These are phyloP conservation scores for Nitzschia sp. DNA, from an alignment of 108 stramenopile genomes.

Conservation along the genomic window DNA sequence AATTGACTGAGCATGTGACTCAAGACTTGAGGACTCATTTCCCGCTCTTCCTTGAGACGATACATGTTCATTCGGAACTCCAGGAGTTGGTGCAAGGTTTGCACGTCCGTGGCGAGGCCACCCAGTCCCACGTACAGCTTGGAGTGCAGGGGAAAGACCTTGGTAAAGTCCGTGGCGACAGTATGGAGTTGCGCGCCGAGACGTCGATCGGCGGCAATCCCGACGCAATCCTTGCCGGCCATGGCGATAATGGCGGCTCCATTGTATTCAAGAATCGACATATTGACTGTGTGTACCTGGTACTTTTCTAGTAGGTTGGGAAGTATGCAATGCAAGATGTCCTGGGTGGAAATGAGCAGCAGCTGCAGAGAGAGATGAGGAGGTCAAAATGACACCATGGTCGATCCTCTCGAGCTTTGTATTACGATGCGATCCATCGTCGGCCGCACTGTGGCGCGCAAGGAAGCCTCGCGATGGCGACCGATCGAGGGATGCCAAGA, in stretches of 20 bases:
- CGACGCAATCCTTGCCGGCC: conserved; percentile 98
- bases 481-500: not conserved
- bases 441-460: no score
- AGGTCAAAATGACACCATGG: no score
- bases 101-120: conserved; percentile 96
- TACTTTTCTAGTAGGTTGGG: not conserved
- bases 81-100: conserved; percentile 85
- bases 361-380: no score
- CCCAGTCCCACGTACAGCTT: conserved; percentile 93
- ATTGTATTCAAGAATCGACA: conserved; percentile 99
- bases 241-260: conserved; percentile 98
- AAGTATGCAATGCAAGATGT: not conserved
- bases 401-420: no score
- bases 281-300: no score
- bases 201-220: conserved; percentile 94
- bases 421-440: no score
- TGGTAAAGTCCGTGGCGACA: conserved; percentile 91
- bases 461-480: not conserved
- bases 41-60: conserved; percentile 94
- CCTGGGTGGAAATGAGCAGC: not conserved
- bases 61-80: conserved; percentile 92
- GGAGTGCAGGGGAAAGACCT: conserved; percentile 94
- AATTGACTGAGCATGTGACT: conserved; percentile 85
- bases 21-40: conserved; percentile 94
- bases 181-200: conserved; percentile 94